Percentiles rank a stretch among this genome's conserved stretches.
Evolutionary conservation across 257 asterid genomes (phyloP).

Genomic region (Solanum boliviense): DNA sequence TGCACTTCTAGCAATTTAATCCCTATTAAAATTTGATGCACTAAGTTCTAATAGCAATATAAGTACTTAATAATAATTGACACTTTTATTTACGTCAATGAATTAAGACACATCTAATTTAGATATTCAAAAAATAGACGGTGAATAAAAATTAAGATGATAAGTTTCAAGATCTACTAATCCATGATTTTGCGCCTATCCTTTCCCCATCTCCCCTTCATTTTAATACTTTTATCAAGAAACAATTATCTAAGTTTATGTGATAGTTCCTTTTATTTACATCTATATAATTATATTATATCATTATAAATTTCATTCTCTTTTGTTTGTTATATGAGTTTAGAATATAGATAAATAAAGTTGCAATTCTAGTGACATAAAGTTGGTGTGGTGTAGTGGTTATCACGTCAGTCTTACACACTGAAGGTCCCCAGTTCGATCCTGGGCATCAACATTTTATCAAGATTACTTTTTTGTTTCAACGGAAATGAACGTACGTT

Average conservation of each 20-base stretch:
- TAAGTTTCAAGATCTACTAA: not conserved
- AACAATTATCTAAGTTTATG: not conserved
- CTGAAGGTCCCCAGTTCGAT: conserved; percentile 49
- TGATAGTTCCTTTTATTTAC: not conserved
- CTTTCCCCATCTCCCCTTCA: not conserved
- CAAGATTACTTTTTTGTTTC: not conserved
- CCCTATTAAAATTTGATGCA: not conserved
- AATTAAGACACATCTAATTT: too few species aligned
- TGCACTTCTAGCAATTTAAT: too few species aligned
- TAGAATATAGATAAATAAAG: rapidly evolving
- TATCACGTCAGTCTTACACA: conserved; percentile 47
- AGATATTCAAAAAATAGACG: not conserved
- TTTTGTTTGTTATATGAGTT: not conserved
- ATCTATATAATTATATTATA: not conserved
- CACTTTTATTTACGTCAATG: not conserved
- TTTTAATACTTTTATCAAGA: not conserved
- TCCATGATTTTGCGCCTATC: not conserved
- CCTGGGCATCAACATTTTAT: conserved; percentile 38
- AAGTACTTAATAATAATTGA: too few species aligned
- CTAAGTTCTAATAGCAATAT: too few species aligned
- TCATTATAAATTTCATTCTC: not conserved
- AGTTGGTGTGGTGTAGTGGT: conserved; percentile 54
- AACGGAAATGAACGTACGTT: too few species aligned
- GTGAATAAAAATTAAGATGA: too few species aligned
- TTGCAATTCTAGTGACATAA: rapidly evolving